Evolutionary conservation across 2,329 filamentous ascomycete species (phyloP), one percentile per base, ranked within the genome.

Genomic region (Albophoma yamanashiensis): DNA sequence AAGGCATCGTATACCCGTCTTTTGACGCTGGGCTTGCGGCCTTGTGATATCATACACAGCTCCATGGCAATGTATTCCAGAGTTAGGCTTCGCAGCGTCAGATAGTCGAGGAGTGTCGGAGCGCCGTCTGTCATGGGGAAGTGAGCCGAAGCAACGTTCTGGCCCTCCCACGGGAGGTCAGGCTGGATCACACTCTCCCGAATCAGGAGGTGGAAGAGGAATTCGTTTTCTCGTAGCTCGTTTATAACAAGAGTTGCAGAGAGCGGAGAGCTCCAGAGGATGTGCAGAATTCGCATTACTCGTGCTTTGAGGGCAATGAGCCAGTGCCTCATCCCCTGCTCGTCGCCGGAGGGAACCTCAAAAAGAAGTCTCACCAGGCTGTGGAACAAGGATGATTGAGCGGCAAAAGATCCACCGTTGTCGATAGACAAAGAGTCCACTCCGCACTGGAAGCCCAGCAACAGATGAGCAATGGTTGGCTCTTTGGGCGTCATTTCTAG

Each of bases 1-100:
- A 97, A 77, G 0, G 91, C 84, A 62, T 86, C 84, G 55, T 87
- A 84, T 5, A 89, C 83, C 8, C 86, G 81, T 60, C 86, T 78
- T 70, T 90, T 89, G 58, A 89, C 77, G 38, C 86, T 86, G 3
- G 89, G 87, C 64, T 88, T 85, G 56, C 86, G 82, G 61, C 85
- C 82, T 63, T 88, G 87, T 1, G 88, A 84, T 42, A 92, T 86
- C 61, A 87, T 83, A 66, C 91, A 90, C 43, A 99, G 82, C 71
- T 97, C 93, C 62, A 89, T 86, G 17, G 89, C 87, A 40, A 91
- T 85, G 69, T 97, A 97, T 67, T 95, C 90, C 63, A 95, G 83
- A 45, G 91, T 82, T 67, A 90, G 84, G 58, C 89, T 86, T 60
- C 95, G 85, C 61, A 90, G 82, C 15, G 84, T 81, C 55, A 99